Evolutionary conservation across 805 yeast species (phyloP).

Genomic region (Starmerella potacharoeniae): DNA sequence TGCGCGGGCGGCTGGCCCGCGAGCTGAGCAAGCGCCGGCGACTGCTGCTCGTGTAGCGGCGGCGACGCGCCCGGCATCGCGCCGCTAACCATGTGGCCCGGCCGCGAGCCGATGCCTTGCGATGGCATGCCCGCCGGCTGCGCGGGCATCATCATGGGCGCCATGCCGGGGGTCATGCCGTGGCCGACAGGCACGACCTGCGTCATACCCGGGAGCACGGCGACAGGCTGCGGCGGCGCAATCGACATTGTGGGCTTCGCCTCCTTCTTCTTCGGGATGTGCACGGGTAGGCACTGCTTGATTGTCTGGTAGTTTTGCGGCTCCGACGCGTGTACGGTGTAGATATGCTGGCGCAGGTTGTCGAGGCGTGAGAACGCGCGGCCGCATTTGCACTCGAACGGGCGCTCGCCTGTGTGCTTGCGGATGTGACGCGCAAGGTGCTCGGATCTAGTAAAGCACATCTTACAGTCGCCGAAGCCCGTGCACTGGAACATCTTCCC

Average conservation of each 20-base stretch:
- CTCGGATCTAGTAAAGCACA: conserved; percentile 85
- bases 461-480: conserved; percentile 74
- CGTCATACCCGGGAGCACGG: not conserved
- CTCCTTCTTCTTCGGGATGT: not conserved
- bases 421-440: conserved; percentile 86
- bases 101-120: too few species aligned
- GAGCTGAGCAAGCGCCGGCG: too few species aligned
- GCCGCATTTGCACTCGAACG: conserved; percentile 72
- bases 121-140: not conserved
- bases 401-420: conserved; percentile 91
- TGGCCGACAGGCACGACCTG: not conserved
- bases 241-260: not conserved
- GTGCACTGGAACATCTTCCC: conserved; percentile 63
- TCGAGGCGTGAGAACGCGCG: conserved; percentile 75
- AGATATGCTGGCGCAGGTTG: conserved; percentile 82
- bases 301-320: conserved; percentile 23
- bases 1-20: not conserved
- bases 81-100: too few species aligned
- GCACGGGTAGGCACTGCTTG: conserved; percentile 4
- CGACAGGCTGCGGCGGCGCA: not conserved
- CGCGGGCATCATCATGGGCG: not conserved
- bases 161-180: not conserved
- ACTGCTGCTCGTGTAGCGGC: not conserved
- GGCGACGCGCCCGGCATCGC: too few species aligned
- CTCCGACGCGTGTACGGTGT: conserved; percentile 62